Evolutionary conservation across 768 basidiomycete genomes (phyloP).

Genomic region (Leccinum variicolor): DNA sequence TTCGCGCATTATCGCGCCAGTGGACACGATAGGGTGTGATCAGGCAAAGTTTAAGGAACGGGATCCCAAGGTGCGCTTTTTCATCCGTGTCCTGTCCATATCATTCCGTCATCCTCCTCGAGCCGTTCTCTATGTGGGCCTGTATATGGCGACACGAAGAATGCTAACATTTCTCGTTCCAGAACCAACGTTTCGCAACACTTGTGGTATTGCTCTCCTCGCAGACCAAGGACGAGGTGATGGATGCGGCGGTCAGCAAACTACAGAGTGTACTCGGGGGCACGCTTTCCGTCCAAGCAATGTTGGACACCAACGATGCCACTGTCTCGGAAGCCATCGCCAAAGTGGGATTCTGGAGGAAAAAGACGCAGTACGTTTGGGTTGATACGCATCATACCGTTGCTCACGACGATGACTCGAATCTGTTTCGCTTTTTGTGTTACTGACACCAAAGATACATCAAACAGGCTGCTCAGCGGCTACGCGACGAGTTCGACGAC

Average conservation of each 20-base stretch:
- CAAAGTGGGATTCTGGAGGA: slow-evolving; percentile 91
- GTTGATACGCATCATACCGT: no score
- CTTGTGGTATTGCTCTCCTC: slow-evolving; percentile 92
- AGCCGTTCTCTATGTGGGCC: no score
- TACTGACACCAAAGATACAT: slow-evolving; percentile 50
- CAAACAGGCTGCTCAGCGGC: slow-evolving; percentile 63
- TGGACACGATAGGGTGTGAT: slow-evolving; percentile 90
- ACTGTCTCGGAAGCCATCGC: slow-evolving; percentile 71
- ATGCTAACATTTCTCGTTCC: neutral
- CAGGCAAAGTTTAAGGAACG: slow-evolving; percentile 59
- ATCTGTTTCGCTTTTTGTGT: no score
- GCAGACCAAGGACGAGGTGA: slow-evolving; percentile 93
- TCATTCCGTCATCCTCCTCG: no score
- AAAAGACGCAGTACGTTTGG: slow-evolving; percentile 67
- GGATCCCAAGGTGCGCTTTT: slow-evolving; percentile 56
- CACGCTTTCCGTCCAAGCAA: slow-evolving; percentile 64
- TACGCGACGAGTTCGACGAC: slow-evolving; percentile 69
- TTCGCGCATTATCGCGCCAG: slow-evolving; percentile 69
- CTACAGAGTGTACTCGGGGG: slow-evolving; percentile 74
- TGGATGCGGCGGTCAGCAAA: slow-evolving; percentile 71
- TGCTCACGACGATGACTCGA: neutral
- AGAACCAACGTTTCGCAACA: slow-evolving; percentile 82
- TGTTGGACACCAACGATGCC: slow-evolving; percentile 59
- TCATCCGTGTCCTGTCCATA: no score
- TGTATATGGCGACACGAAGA: no score